Conservation (phyloP, 352 stramenopile genomes). For the Pythium dissotocum region DNA sequence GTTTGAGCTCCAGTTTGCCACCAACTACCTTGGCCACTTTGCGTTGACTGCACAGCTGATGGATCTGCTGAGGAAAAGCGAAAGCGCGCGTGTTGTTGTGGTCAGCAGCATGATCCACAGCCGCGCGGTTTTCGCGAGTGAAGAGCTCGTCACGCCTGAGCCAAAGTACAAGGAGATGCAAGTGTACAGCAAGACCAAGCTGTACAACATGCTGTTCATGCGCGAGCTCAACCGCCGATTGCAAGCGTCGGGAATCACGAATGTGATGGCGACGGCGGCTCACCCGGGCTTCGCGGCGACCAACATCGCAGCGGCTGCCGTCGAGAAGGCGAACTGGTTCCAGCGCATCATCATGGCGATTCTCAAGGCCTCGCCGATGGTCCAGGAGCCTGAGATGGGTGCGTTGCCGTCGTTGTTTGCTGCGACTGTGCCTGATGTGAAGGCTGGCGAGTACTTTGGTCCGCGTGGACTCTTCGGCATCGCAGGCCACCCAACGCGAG, state of each 20-base stretch:
- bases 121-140: conserved; percentile 27
- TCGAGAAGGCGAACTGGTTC: conserved; percentile 30
- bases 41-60: conserved; percentile 31
- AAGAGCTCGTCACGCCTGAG: conserved; percentile 36
- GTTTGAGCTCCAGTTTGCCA: conserved; percentile 24
- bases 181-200: conserved; percentile 49
- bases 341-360: conserved; percentile 29
- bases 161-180: conserved; percentile 34
- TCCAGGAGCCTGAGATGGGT: conserved; percentile 42
- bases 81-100: conserved; percentile 30
- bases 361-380: conserved; percentile 34
- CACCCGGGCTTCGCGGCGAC: conserved; percentile 44
- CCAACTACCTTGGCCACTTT: conserved; percentile 35
- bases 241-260: conserved; percentile 25
- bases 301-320: conserved; percentile 19
- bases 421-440: conserved; percentile 35
- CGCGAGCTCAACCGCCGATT: conserved; percentile 42
- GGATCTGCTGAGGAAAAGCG: conserved; percentile 28
- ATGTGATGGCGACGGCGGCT: conserved; percentile 28
- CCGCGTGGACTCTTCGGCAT: conserved; percentile 32
- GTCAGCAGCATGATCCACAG: conserved; percentile 53
- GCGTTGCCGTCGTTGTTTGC: conserved; percentile 44
- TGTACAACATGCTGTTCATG: conserved; percentile 56
- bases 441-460: conserved; percentile 34
- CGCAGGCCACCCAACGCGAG: conserved; percentile 21